Base-by-base conservation (phyloP, 169 alveolate species). In the Eimeria tenella region DNA sequence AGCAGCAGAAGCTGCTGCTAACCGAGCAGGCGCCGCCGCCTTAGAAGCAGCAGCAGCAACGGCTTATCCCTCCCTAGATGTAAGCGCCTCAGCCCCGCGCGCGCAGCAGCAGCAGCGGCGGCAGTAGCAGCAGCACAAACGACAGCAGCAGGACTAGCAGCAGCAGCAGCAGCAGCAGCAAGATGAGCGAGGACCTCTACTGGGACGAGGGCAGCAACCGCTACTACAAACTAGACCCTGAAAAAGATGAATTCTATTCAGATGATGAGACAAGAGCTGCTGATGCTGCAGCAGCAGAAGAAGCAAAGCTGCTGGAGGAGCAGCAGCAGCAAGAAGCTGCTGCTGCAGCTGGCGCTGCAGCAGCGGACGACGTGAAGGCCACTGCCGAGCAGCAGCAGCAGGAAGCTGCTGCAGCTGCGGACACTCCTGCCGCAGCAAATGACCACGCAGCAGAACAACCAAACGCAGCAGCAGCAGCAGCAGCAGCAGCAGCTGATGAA, bases 201-300 rank as follows among this genome's bases (percentile, higher is more conserved):
- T 82, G 90, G 90, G 90, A 82, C 74, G 74, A 53, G 4, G 55
- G 21, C 56, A 10, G 75, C 58, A n/a, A 82, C 55, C 73, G 90
- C n/a, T 82, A 82, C 74, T 82, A 21, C 74, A 82, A 82, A 21
- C 56, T 11, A n/a, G 74, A 82, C 53, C 75, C 71, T 21, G 90
- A 82, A 55, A 82, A 82, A 49, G 74, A 82, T 49, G 90, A 82
- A 25, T 82, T 49, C 25, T 82, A 56, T 63, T 49, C 75, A 9
- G 90, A 82, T 49, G 90, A 82, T 56, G 90, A 82, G 55, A 82
- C 90, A n/a, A 71, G 90, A 10, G 90, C 90, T 9, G 90, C 90
- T 4, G 90, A 82, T 63, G 74, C 23, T 49, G 89, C 89, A 5
- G 70, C 89, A 49, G 89, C 89, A 11, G 63, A 79, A 53, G 89